A percentile compares a stretch with the other conserved stretches of the same genome.
phyloP scores from a whole-genome alignment of 805 yeast genomes.

The Candida schatavii region DNA sequence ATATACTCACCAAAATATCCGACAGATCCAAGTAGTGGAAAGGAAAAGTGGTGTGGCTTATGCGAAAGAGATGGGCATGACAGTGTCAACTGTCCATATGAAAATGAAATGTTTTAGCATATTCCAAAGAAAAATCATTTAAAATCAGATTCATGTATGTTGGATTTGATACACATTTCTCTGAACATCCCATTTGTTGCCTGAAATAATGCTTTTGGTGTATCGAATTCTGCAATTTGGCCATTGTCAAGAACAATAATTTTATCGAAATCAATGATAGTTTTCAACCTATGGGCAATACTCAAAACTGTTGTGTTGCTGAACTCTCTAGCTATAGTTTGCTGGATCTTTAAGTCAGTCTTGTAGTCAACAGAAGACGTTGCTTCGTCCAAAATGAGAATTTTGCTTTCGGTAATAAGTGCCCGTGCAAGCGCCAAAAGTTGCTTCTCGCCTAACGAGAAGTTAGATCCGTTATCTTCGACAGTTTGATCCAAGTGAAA shows the following conservation, averaged over 20 bases:
- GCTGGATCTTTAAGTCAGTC: conserved; percentile 15
- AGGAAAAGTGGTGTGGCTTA: conserved; percentile 83
- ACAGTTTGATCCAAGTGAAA: conserved; percentile 16
- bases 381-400: conserved; percentile 18
- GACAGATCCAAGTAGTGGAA: conserved; percentile 70
- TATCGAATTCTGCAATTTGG: conserved; percentile 23
- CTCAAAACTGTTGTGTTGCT: conserved; percentile 15
- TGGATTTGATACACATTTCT: conserved; percentile 27
- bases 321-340: conserved; percentile 14
- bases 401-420: conserved; percentile 13
- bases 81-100: conserved; percentile 85
- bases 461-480: conserved; percentile 15
- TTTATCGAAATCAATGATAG: conserved; percentile 13
- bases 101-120: conserved; percentile 49
- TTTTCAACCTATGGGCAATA: conserved; percentile 18
- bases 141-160: conserved; percentile 22
- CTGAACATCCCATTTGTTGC: conserved; percentile 21
- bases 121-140: neutral
- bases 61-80: conserved; percentile 91
- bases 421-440: conserved; percentile 18
- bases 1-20: conserved; percentile 48
- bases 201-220: conserved; percentile 24
- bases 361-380: conserved; percentile 19
- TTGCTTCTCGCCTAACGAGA: conserved; percentile 17
- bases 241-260: conserved; percentile 24